Evolutionary conservation across 139 green algal species (phyloP).

Genomic region (Zygnema cylindricum): DNA sequence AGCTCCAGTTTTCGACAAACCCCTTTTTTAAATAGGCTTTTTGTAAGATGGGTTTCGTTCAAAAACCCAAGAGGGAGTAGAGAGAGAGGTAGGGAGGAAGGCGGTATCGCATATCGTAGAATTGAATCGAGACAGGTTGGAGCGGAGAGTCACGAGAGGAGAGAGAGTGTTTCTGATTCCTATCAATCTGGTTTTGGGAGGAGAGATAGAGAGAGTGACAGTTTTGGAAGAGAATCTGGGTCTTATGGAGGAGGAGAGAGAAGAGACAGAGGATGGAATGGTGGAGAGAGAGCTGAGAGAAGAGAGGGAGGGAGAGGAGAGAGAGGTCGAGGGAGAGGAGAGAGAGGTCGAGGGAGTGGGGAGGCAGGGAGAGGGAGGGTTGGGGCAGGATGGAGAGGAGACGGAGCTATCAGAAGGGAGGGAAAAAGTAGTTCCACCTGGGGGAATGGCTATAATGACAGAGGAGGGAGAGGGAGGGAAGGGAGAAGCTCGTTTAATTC

Average conservation of each 20-base stretch:
- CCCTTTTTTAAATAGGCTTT: background rate
- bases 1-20: background rate
- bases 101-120: too few relatives aligned
- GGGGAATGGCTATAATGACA: too few relatives aligned
- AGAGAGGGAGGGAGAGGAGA: background rate
- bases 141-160: background rate
- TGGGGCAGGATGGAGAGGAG: too few relatives aligned
- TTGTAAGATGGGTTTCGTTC: background rate
- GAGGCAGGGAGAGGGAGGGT: background rate
- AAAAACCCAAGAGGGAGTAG: background rate
- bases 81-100: background rate
- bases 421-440: too few relatives aligned
- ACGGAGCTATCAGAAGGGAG: too few relatives aligned
- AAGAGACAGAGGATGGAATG: background rate
- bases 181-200: too few relatives aligned
- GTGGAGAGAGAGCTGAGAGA: background rate
- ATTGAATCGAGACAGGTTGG: background rate
- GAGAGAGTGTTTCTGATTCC: too few relatives aligned
- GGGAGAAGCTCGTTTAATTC: background rate
- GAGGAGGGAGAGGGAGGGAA: background rate
- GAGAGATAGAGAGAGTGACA: too few relatives aligned
- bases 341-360: background rate
- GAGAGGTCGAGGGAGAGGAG: background rate
- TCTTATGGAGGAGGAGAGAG: too few relatives aligned
- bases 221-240: too few relatives aligned